phyloP scores from a whole-genome alignment of 2,329 filamentous ascomycete species.

The Trichoderma aggressivum region DNA sequence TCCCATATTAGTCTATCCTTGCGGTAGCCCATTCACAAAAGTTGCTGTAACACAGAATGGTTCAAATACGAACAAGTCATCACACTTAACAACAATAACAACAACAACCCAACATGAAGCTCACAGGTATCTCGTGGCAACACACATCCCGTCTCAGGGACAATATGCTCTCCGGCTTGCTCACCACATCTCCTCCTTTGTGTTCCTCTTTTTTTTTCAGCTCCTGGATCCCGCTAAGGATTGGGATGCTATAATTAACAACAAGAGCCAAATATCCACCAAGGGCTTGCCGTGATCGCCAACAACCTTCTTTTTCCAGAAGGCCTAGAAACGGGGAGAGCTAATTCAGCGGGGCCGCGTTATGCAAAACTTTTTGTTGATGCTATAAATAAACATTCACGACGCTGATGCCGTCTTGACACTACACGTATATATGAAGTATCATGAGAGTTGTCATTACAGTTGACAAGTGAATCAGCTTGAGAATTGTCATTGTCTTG shows the following conservation, averaged over 20 bases:
- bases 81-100: background rate
- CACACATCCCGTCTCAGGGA: background rate
- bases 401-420: background rate
- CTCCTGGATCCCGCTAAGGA: background rate
- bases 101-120: background rate
- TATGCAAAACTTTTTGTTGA: background rate
- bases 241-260: constrained; percentile 1
- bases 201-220: background rate
- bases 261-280: background rate
- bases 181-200: background rate
- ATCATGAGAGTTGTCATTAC: background rate
- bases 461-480: background rate
- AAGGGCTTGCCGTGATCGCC: background rate
- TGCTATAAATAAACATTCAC: background rate
- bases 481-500: background rate
- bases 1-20: background rate
- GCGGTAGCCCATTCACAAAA: background rate
- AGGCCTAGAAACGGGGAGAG: background rate
- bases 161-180: background rate
- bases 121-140: background rate
- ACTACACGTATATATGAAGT: background rate
- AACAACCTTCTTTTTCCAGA: background rate
- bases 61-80: background rate
- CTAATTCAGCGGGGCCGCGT: background rate
- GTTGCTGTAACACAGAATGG: background rate